Percentiles rank a stretch among this genome's conserved stretches.
phyloP scores from a whole-genome alignment of 495 filamentous ascomycete species.

The Aspergillus bertholletiae region DNA sequence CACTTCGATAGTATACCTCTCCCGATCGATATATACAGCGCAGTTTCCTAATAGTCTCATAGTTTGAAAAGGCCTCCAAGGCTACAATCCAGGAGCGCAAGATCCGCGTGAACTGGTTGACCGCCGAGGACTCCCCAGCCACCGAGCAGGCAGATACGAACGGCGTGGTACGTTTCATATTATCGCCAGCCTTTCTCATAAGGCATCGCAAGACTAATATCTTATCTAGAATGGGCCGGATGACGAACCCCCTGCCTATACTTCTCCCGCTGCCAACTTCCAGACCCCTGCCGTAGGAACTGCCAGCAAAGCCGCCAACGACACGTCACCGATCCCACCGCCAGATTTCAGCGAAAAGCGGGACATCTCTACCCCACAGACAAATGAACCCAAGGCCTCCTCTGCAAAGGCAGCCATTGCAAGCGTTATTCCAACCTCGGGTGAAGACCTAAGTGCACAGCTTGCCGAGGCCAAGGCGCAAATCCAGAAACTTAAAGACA shows the following conservation, averaged over 20 bases:
- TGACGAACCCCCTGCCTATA: slow-evolving; percentile 54
- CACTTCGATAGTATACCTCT: slow-evolving; percentile 65
- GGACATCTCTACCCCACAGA: slow-evolving; percentile 32
- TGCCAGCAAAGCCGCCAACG: slow-evolving; percentile 24
- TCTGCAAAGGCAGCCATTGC: slow-evolving; percentile 39
- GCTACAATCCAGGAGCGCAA: slow-evolving; percentile 83
- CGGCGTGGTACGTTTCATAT: slow-evolving; percentile 37
- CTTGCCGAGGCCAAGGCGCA: slow-evolving; percentile 72
- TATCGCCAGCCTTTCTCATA: slow-evolving; percentile 2
- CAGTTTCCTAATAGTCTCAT: slow-evolving; percentile 17
- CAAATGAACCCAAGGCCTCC: slow-evolving; percentile 17
- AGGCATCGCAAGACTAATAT: not conserved
- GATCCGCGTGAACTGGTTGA: slow-evolving; percentile 84
- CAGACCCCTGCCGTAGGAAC: slow-evolving; percentile 47
- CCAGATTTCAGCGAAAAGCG: slow-evolving; percentile 44
- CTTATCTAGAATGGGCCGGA: slow-evolving; percentile 25
- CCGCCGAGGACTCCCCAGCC: slow-evolving; percentile 47
- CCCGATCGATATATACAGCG: not conserved
- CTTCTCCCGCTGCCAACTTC: slow-evolving; percentile 50
- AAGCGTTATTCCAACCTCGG: slow-evolving; percentile 42
- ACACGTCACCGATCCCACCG: slow-evolving; percentile 34
- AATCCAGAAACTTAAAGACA: slow-evolving; percentile 67
- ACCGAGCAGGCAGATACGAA: slow-evolving; percentile 42
- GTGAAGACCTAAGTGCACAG: slow-evolving; percentile 66
- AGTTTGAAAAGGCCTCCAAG: slow-evolving; percentile 74